These are phyloP conservation scores for Astrothelium macrocarpum DNA, from an alignment of 495 filamentous ascomycete genomes.

Conservation along the genomic window DNA sequence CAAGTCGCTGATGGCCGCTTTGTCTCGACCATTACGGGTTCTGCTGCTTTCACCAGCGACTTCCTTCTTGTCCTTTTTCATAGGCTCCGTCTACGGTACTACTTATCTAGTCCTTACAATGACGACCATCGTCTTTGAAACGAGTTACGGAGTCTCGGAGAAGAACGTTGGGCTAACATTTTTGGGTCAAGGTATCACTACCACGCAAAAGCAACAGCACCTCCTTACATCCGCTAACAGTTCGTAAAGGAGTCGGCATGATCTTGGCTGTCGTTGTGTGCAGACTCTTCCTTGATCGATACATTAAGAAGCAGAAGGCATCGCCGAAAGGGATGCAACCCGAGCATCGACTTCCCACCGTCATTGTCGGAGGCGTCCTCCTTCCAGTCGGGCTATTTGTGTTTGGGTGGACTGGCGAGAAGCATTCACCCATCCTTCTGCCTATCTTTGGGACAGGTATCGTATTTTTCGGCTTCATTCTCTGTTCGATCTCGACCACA, in stretches of 20 bases:
- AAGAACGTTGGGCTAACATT: slow-evolving; percentile 38
- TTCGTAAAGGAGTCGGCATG: slow-evolving; percentile 30
- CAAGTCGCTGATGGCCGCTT: slow-evolving; percentile 1
- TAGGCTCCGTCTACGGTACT: neutral
- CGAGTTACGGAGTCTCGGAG: slow-evolving; percentile 39
- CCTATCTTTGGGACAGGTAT: slow-evolving; percentile 19
- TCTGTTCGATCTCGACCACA: slow-evolving; percentile 4
- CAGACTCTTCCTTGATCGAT: slow-evolving; percentile 29
- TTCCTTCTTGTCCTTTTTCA: neutral
- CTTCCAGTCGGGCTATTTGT: slow-evolving; percentile 16
- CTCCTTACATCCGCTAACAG: neutral
- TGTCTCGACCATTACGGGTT: neutral
- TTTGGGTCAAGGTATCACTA: slow-evolving; percentile 41
- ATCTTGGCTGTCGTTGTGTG: slow-evolving; percentile 34
- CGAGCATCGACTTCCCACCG: slow-evolving; percentile 2
- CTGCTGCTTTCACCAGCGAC: neutral
- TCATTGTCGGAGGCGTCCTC: neutral
- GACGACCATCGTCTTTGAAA: slow-evolving; percentile 38
- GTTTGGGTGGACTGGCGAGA: slow-evolving; percentile 30
- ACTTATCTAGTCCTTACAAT: neutral
- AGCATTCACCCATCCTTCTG: slow-evolving; percentile 24
- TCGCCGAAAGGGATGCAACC: slow-evolving; percentile 2
- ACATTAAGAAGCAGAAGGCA: slow-evolving; percentile 12
- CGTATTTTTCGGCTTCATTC: neutral
- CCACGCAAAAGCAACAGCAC: neutral